Conservation (phyloP, 192 early-diverging fungal species). For the Coemansia sp. region DNA sequence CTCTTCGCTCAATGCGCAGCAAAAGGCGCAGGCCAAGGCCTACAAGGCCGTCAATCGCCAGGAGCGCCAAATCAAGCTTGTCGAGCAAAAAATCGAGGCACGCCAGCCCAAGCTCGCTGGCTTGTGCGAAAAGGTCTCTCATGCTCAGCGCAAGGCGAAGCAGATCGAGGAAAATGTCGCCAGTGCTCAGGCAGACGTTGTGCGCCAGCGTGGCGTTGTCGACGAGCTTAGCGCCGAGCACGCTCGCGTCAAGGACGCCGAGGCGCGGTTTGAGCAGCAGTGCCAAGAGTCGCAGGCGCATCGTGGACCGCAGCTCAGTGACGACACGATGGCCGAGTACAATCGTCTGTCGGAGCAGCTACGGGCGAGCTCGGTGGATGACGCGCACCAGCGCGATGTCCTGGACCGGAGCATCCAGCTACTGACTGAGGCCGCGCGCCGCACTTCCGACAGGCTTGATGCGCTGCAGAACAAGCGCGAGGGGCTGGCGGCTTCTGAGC, state of each 20-base stretch:
- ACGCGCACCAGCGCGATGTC: slow-evolving; percentile 69
- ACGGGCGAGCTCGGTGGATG: slow-evolving; percentile 64
- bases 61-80: slow-evolving; percentile 76
- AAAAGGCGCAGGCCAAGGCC: slow-evolving; percentile 68
- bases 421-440: slow-evolving; percentile 63
- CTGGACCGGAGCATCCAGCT: slow-evolving; percentile 66
- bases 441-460: slow-evolving; percentile 60
- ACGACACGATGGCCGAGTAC: slow-evolving; percentile 59
- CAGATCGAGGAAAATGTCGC: slow-evolving; percentile 64
- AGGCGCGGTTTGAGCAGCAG: slow-evolving; percentile 58
- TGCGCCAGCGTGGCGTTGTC: slow-evolving; percentile 59
- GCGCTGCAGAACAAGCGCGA: slow-evolving; percentile 54
- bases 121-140: slow-evolving; percentile 74
- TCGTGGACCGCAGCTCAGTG: slow-evolving; percentile 34
- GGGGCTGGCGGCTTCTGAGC: slow-evolving; percentile 32
- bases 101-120: slow-evolving; percentile 44
- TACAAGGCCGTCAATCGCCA: slow-evolving; percentile 71
- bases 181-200: slow-evolving; percentile 57
- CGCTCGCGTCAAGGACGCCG: slow-evolving; percentile 57
- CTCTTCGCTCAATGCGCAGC: slow-evolving; percentile 65
- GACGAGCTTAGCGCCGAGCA: slow-evolving; percentile 60
- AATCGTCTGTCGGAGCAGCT: slow-evolving; percentile 72
- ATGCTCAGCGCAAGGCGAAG: slow-evolving; percentile 69
- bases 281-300: slow-evolving; percentile 33
- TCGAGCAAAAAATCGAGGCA: slow-evolving; percentile 74